These are phyloP conservation scores for Pinus tabuliformis DNA, from an alignment of 75 land plant genomes.

Conservation along the genomic window DNA sequence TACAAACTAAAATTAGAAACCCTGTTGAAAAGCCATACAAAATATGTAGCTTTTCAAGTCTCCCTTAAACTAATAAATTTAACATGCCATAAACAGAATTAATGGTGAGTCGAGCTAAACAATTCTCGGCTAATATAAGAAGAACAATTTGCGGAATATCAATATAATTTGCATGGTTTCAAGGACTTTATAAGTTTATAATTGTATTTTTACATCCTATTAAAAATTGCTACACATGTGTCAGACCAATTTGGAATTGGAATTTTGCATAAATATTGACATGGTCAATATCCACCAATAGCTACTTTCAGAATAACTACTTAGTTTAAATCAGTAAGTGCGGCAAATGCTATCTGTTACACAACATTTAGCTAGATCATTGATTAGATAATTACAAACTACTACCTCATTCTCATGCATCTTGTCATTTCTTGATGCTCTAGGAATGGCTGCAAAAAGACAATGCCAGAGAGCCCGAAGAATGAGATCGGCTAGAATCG, in stretches of 20 bases:
- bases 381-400: background rate
- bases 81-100: background rate
- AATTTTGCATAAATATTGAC: background rate
- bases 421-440: slow-evolving; percentile 40
- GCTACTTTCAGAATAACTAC: background rate
- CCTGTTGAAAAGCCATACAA: background rate
- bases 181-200: background rate
- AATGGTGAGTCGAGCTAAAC: background rate
- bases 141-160: background rate
- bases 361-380: background rate
- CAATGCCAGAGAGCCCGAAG: background rate
- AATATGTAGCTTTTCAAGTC: background rate
- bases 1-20: background rate
- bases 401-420: slow-evolving; percentile 37
- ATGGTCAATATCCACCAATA: background rate
- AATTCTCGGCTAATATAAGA: background rate
- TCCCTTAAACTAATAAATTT: background rate
- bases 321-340: background rate
- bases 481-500: background rate
- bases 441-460: slow-evolving; percentile 45
- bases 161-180: background rate
- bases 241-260: background rate
- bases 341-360: no score
- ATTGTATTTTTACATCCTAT: no score
- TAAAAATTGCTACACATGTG: background rate